Percentiles rank a stretch among this genome's conserved stretches.
These are phyloP conservation scores for Picea sitchensis DNA, from an alignment of 75 land plant species.

Conservation along the genomic window DNA sequence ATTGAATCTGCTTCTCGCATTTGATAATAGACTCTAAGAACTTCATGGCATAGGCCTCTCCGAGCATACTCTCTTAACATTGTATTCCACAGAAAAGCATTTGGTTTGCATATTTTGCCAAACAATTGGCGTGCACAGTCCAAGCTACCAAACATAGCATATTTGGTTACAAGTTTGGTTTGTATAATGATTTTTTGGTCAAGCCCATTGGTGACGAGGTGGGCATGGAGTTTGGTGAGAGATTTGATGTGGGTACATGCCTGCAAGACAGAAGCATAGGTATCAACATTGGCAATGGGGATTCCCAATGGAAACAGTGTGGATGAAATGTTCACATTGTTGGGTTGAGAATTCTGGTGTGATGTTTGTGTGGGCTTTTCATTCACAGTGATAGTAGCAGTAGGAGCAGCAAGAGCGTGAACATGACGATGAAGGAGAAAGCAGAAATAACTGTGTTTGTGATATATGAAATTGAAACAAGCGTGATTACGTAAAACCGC, in stretches of 20 bases:
- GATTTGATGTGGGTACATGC: not conserved
- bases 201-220: not conserved
- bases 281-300: not conserved
- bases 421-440: too few species aligned
- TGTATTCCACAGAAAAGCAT: constrained; percentile 11
- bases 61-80: constrained; percentile 15
- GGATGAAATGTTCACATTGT: too few species aligned
- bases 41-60: constrained; percentile 7
- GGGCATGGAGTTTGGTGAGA: not conserved
- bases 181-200: too few species aligned
- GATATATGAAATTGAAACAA: too few species aligned
- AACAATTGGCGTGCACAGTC: constrained; percentile 2
- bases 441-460: too few species aligned
- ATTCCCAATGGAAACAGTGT: too few species aligned
- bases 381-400: too few species aligned
- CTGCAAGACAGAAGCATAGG: not conserved
- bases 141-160: not conserved
- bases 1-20: constrained; percentile 3
- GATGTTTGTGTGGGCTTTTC: too few species aligned
- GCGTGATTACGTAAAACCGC: too few species aligned
- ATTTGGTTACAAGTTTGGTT: constrained; percentile 1
- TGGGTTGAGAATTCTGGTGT: too few species aligned
- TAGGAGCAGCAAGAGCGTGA: too few species aligned
- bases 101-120: not conserved
- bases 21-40: not conserved